Base-by-base conservation (phyloP, 805 yeast species). In the Clavispora vitiphila region DNA sequence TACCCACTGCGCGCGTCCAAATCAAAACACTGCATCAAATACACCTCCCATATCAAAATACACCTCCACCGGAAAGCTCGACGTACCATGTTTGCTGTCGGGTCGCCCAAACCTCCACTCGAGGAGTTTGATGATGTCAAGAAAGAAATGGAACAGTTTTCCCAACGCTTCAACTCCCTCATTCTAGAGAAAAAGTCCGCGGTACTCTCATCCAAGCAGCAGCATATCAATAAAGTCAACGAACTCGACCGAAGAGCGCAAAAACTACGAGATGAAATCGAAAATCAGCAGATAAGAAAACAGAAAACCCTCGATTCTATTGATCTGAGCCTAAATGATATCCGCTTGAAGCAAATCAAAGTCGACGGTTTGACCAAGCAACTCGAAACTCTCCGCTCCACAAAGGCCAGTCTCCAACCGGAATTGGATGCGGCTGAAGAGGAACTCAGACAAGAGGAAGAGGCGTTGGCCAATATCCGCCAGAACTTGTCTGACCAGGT, bases 401-500 rank as follows among this genome's bases (percentile, higher is more conserved):
- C 62, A 21, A 57, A 62, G 31, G 43, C 44, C 3, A 45, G 38
- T 8, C 44, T 65, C 10, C 57, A 55, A 37, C 48, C 8, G 18
- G 71, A 54, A 41, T 58, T 76, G 0, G 51, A 42, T 1, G 69
- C 65, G 20, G 44, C 74, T 22, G 59, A 60, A 25, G 39, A 47
- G 1, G 55, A 62, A 37, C 60, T 70, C 7, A 52, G 54, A 8
- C 40, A 48, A 14, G 58, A 62, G 34, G 58, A 66, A 22, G 52
- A 57, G 3, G 65, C 68, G 46, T 56, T 67, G 20, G 48, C 46
- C 18, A 56, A 55, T 30, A 54, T 69, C 7, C 64, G 61, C 30
- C 60, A 61, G 38, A 57, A 62, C 27, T 54, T 77, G 26, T 57
- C 58, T 15, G 46, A 53, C 8, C 86, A 81, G 51, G 61, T 71